Base-by-base conservation (phyloP, 176 grass and related monocot species). In the Ampelocalamus luodianensis region DNA sequence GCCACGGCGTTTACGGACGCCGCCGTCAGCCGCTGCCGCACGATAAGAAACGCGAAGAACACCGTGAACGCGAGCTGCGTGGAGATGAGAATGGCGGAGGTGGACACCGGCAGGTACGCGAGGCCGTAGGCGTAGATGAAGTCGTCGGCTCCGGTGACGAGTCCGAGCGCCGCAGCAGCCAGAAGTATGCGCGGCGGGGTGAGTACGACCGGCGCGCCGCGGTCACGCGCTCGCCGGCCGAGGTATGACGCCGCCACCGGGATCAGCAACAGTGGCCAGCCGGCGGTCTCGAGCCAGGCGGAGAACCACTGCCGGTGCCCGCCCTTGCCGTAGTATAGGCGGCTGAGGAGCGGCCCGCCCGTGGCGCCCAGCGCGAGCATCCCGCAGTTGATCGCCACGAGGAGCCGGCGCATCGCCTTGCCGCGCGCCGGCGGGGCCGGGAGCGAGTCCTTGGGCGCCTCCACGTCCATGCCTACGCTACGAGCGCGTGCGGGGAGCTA, bases 61-160 rank as follows among this genome's bases (percentile, higher is more conserved):
- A 92, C 93, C 1, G 93, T 95, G 80, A 95, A 95, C 1, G 74
- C 93, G 3, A 95, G 90, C 76, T 95, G 93, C 71, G 90, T 93
- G 48, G 93, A 95, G 86, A 91, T 89, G 79, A 95, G 87, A 83
- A 95, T 86, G 20, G 93, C 29, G 7, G 93, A 92, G 51, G 90
- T 95, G 88, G 93, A 93, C 0, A 92, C 90, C 3, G 93, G 93
- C 0, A 95, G 75, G 85, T 82, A 92, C 5, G 88, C 76, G 12
- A 95, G 90, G 68, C 93, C 84, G 72, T 89, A 95, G 0, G 90
- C 82, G 74, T 95, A 95, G 54, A 95, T 5, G 77, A 84, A 95
- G 83, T 95, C 83, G 58, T 92, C 93, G 17, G 85, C 82, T 68
- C 93, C 93, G 0, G 71, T 95, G 42, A 76, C 69, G 43, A 93